Conservation (phyloP, 2,329 filamentous ascomycete genomes). For the Trichophyton simii region DNA sequence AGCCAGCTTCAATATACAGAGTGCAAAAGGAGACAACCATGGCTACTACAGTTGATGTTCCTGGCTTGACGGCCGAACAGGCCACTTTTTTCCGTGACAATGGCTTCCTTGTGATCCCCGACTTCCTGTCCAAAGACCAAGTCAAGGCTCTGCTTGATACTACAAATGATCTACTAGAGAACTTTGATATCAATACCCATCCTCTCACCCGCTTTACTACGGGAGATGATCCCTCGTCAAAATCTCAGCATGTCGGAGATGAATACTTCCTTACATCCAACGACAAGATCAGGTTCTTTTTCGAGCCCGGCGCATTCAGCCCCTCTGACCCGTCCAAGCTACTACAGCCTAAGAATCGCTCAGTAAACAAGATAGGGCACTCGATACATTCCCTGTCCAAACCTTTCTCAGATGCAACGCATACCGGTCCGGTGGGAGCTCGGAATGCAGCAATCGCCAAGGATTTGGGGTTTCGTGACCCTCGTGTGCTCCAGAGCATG, state of each 20-base stretch:
- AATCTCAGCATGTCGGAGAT: constrained; percentile 66
- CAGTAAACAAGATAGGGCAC: constrained; percentile 85
- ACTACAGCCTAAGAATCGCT: constrained; percentile 63
- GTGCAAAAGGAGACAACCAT: neutral
- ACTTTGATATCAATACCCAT: constrained; percentile 68
- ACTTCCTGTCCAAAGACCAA: constrained; percentile 56
- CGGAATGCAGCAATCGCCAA: constrained; percentile 53
- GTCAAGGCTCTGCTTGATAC: constrained; percentile 59
- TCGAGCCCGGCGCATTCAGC: constrained; percentile 81
- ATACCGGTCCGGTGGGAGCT: constrained; percentile 31
- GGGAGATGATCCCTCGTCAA: constrained; percentile 41
- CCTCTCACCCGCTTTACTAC: constrained; percentile 92
- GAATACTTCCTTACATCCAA: constrained; percentile 84
- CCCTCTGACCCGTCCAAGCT: constrained; percentile 47
- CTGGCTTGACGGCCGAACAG: constrained; percentile 54
- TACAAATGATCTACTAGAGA: constrained; percentile 59
- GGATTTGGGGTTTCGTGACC: constrained; percentile 61
- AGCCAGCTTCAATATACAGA: neutral
- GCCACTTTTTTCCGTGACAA: constrained; percentile 61
- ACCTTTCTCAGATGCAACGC: constrained; percentile 49
- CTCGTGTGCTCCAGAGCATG: constrained; percentile 82
- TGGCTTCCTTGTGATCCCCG: constrained; percentile 79
- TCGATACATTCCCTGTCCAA: constrained; percentile 57
- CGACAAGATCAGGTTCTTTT: constrained; percentile 92
- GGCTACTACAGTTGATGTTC: neutral